Evolutionary conservation across 495 filamentous ascomycete species (phyloP).

Genomic region (Neurospora sublineolata): DNA sequence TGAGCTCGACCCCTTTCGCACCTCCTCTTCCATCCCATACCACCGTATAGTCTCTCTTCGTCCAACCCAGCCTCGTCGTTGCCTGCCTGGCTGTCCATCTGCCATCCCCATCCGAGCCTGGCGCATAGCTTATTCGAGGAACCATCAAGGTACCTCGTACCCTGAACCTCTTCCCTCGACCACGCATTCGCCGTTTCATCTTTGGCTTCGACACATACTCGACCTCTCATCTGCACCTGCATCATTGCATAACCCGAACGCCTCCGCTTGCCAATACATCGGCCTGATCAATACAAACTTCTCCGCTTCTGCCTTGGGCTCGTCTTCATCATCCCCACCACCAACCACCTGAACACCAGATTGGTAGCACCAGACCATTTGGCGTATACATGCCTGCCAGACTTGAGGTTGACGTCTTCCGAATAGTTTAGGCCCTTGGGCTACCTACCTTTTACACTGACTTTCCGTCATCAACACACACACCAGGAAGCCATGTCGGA

Average conservation of each 20-base stretch:
- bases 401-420: constrained; percentile 28
- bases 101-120: neutral
- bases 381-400: constrained; percentile 38
- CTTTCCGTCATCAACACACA: constrained; percentile 34
- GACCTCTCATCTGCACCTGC: neutral
- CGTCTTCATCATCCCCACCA: neutral
- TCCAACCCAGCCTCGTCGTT: neutral
- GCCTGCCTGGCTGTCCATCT: neutral
- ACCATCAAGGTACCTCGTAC: neutral
- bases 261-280: neutral
- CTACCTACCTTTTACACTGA: constrained; percentile 17
- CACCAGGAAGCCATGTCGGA: constrained; percentile 39
- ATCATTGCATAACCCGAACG: neutral
- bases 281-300: neutral
- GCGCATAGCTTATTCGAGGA: neutral
- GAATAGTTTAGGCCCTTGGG: constrained; percentile 37
- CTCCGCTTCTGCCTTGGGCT: constrained; percentile 4
- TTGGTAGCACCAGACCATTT: constrained; percentile 1
- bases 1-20: neutral
- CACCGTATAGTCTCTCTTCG: neutral
- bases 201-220: neutral
- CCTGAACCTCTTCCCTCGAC: neutral
- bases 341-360: neutral
- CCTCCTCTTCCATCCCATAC: neutral
- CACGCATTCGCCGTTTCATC: neutral